phyloP scores from a whole-genome alignment of 2,329 filamentous ascomycete species.

The Talaromyces islandicus region DNA sequence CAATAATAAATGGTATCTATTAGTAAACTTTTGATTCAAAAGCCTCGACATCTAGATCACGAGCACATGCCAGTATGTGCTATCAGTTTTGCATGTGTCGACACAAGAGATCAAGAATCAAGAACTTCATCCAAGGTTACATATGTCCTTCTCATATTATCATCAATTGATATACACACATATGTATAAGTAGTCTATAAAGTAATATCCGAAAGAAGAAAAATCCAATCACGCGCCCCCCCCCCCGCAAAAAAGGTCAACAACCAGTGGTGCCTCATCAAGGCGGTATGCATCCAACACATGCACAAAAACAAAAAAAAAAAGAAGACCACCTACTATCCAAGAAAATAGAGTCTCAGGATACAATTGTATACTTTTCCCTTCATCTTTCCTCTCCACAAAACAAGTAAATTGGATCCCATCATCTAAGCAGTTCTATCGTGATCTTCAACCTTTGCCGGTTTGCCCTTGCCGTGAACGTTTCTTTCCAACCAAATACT shows the following conservation, averaged over 20 bases:
- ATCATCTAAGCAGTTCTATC: conserved; percentile 25
- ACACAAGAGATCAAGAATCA: too few species aligned
- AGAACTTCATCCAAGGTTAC: too few species aligned
- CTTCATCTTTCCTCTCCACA: background rate
- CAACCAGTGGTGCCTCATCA: background rate
- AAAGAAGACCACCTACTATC: background rate
- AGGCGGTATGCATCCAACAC: background rate
- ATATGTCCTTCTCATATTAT: too few species aligned
- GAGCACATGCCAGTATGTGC: too few species aligned
- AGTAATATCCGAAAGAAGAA: background rate
- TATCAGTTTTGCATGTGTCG: too few species aligned
- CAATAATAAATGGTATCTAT: background rate
- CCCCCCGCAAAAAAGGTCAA: background rate
- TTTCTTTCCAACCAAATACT: conserved; percentile 36
- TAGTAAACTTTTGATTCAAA: too few species aligned
- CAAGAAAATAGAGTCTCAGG: background rate
- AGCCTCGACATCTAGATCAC: too few species aligned
- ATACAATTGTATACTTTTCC: background rate
- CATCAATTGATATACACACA: background rate
- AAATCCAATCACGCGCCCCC: background rate
- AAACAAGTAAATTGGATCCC: background rate
- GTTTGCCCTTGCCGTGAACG: conserved; percentile 16
- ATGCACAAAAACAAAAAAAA: background rate
- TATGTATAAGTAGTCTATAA: background rate
- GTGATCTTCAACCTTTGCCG: conserved; percentile 23